Conservation (phyloP, 1,284 basidiomycete species). For the Nidula niveotomentosa region DNA sequence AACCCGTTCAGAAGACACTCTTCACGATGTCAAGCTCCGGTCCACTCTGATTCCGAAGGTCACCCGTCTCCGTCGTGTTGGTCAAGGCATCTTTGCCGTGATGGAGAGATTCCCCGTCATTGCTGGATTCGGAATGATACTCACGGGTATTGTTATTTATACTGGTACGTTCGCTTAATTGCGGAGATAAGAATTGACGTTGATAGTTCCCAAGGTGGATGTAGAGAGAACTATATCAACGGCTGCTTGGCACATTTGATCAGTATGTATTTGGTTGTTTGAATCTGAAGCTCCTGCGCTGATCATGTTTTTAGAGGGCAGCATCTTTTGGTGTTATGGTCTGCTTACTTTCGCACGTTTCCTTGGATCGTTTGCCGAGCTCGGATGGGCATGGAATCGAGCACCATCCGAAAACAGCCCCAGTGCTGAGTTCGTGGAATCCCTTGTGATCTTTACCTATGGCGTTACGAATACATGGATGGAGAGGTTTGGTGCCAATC, state of each 20-base stretch:
- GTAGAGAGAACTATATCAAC: slow-evolving; percentile 75
- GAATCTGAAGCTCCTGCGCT: neutral
- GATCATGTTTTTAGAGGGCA: slow-evolving; percentile 59
- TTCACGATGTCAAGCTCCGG: slow-evolving; percentile 42
- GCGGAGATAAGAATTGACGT: neutral
- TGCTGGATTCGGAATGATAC: slow-evolving; percentile 62
- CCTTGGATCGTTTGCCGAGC: slow-evolving; percentile 85
- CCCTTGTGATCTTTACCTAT: slow-evolving; percentile 85
- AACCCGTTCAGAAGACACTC: slow-evolving; percentile 64
- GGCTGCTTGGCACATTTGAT: slow-evolving; percentile 92
- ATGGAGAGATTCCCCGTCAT: slow-evolving; percentile 67
- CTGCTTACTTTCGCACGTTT: slow-evolving; percentile 89
- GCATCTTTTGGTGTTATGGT: slow-evolving; percentile 91
- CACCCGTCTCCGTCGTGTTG: slow-evolving; percentile 37
- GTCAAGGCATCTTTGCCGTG: slow-evolving; percentile 45
- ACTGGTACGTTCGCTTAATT: slow-evolving; percentile 37
- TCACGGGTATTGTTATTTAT: slow-evolving; percentile 77
- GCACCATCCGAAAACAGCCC: slow-evolving; percentile 49
- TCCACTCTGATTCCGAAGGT: slow-evolving; percentile 15
- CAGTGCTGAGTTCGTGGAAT: slow-evolving; percentile 90
- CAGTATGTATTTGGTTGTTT: slow-evolving; percentile 52
- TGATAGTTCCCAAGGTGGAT: slow-evolving; percentile 46
- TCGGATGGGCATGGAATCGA: slow-evolving; percentile 96
- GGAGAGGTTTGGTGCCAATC: slow-evolving; percentile 86
- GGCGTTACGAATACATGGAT: slow-evolving; percentile 96